These are phyloP conservation scores for Pythium aquatile DNA, from an alignment of 352 stramenopile species.

Conservation along the genomic window DNA sequence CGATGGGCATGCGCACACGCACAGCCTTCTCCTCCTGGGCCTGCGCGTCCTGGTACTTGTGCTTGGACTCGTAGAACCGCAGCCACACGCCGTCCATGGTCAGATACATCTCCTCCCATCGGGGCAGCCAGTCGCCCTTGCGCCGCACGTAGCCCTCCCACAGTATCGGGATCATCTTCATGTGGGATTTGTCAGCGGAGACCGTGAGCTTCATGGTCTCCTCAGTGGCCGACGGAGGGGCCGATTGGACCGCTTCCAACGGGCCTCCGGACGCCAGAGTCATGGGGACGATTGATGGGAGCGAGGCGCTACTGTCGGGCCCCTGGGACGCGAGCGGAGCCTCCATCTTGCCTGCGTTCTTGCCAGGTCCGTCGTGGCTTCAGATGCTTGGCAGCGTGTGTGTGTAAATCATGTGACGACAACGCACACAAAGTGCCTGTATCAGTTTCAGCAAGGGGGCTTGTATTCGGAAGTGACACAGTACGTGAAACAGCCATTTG, in stretches of 20 bases:
- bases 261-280: conserved; percentile 6
- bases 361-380: conserved; percentile 1
- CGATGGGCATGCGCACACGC: conserved; percentile 25
- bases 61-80: conserved; percentile 69
- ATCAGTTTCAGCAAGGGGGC: conserved; percentile 20
- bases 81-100: conserved; percentile 60
- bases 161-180: conserved; percentile 69
- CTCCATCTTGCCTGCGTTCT: conserved; percentile 5
- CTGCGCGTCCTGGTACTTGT: conserved; percentile 45
- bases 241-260: conserved; percentile 5
- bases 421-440: conserved; percentile 2
- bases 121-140: conserved; percentile 78
- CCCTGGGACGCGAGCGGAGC: not conserved
- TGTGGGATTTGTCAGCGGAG: conserved; percentile 28
- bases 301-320: not conserved
- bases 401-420: conserved; percentile 5
- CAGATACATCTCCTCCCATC: conserved; percentile 72
- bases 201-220: conserved; percentile 38
- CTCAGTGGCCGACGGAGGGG: conserved; percentile 25
- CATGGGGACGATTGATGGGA: conserved; percentile 8
- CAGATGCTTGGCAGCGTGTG: not conserved
- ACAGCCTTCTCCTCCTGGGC: conserved; percentile 35
- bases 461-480: conserved; percentile 7
- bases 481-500: conserved; percentile 8
- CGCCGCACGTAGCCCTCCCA: conserved; percentile 64